Evolutionary conservation across 768 basidiomycete genomes (phyloP), one percentile per base, ranked within the genome.

Genomic region (Cystobasidium tubakii): DNA sequence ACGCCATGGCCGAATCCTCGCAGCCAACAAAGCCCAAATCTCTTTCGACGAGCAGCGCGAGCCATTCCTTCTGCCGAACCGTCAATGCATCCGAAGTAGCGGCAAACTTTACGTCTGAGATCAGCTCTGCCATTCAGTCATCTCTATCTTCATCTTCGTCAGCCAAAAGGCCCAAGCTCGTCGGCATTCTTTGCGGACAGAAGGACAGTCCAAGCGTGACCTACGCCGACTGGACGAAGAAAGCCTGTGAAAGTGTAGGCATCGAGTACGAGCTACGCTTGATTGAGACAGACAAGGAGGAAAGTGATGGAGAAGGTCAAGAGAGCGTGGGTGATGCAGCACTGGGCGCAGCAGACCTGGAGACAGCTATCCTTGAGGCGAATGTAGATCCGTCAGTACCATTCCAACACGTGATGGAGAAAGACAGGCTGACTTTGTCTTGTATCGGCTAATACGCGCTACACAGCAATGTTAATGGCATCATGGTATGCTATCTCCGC

Each of bases 291-390:
- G 81, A 84, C 27, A 84, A 84, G 27, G 83, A 80, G 76, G 81
- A 79, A 25, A 76, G 73, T 21, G 80, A 80, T 31, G 79, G 77
- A 3, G 79, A 81, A 63, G 77, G 77, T 1, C 74, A 77, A 62
- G 77, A 76, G 66, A 70, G 73, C 12, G 54, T 36, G n/a, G 33
- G 23, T 17, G 72, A 42, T 27, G 82, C 86, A 6, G 86, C 84
- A 0, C 89, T 90, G 21, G 80, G 80, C 55, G 91, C 91, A 0
- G 91, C 93, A 34, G 93, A 91, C 13, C 92, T 93, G 9, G 96
- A 99, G 81, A 91, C 95, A 81, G 94, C 90, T 9, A 95, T 98
- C 77, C 88, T 97, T 36, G 90, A 92, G 79, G 92, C 94, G 9
- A 99, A 99, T 79, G 89, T 90, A 75, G 93, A 98, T 79, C 83